Base-by-base conservation (phyloP, 306 rosid genomes). In the Astragalus glycyphyllos region DNA sequence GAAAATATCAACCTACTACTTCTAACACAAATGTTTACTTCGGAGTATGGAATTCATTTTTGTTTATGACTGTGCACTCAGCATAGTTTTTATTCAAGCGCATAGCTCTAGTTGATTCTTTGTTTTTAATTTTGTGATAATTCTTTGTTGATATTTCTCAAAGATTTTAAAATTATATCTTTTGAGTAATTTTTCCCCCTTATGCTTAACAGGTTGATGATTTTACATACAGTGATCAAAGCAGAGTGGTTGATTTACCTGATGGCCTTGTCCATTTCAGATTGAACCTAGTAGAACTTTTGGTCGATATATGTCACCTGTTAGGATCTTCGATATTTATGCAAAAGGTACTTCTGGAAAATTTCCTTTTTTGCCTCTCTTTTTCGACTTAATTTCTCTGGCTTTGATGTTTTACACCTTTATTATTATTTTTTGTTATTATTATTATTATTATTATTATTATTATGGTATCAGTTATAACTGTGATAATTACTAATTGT, bases 261-360 rank as follows among this genome's bases (percentile, higher is more conserved):
- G 97, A 93, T 81, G 88, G 96, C 50, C 98, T 93, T 65, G 64
- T 87, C 59, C 92, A 88, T 79, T 93, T 90, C 80, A 87, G 97
- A 84, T 78, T 68, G 86, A 89, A 93, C 73, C 87, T 90, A 49
- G 90, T 88, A 76, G 98, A 93, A 65, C 96, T 93, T 76, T 79
- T 93, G 81, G 98, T 93, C 79, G 98, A 93, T 81, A 87, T 87
- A 76, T 88, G 97, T 83, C 97, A 93, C 75, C 81, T 93, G 63
- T 80, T 93, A 81, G 84, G 92, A 77, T 87, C 98, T 72, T 47
- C 92, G 48, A 72, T 77, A 66, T 90, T 86, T 77, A 73, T 84
- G 55, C 94, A 90, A 79, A 90, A 90, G 98, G 98, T 93, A 75
- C 71, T 77, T 58, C 48, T 54, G 48, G 34, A 76, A 53, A 48